phyloP scores from a whole-genome alignment of 2,329 filamentous ascomycete species.

The Pezicula radicicola region DNA sequence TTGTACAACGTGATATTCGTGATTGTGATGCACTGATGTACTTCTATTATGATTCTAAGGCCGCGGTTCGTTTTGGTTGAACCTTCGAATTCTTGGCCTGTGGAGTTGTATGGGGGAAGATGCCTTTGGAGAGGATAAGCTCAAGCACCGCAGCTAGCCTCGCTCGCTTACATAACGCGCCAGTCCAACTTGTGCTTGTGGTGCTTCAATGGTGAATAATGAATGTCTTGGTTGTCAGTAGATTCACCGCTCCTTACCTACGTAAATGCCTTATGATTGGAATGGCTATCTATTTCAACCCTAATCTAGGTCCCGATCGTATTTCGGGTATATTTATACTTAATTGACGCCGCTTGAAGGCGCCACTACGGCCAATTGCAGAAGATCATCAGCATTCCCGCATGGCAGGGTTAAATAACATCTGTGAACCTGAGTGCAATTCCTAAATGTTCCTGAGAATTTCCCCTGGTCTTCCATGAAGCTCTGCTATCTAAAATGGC shows the following conservation, averaged over 20 bases:
- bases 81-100: slow-evolving; percentile 10
- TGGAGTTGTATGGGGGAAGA: slow-evolving; percentile 23
- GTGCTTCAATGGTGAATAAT: too few relatives aligned
- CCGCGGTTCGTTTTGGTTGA: not conserved
- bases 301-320: not conserved
- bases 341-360: not conserved
- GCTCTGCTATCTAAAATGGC: too few relatives aligned
- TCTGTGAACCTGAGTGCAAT: too few relatives aligned
- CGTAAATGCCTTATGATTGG: too few relatives aligned
- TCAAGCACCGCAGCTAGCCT: slow-evolving; percentile 8
- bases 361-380: not conserved
- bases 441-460: too few relatives aligned
- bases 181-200: not conserved
- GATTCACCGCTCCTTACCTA: too few relatives aligned
- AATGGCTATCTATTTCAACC: too few relatives aligned
- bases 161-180: slow-evolving; percentile 16
- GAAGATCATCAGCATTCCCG: not conserved
- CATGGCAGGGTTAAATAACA: too few relatives aligned
- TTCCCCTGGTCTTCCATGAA: too few relatives aligned
- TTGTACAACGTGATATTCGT: slow-evolving; percentile 7
- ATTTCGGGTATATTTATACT: not conserved
- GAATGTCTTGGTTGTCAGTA: too few relatives aligned
- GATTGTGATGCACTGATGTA: slow-evolving; percentile 1
- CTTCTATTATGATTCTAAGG: not conserved
- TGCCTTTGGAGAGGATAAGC: slow-evolving; percentile 18